Evolutionary conservation across 257 asterid genomes (phyloP).

Genomic region (Galeopsis tetrahit): DNA sequence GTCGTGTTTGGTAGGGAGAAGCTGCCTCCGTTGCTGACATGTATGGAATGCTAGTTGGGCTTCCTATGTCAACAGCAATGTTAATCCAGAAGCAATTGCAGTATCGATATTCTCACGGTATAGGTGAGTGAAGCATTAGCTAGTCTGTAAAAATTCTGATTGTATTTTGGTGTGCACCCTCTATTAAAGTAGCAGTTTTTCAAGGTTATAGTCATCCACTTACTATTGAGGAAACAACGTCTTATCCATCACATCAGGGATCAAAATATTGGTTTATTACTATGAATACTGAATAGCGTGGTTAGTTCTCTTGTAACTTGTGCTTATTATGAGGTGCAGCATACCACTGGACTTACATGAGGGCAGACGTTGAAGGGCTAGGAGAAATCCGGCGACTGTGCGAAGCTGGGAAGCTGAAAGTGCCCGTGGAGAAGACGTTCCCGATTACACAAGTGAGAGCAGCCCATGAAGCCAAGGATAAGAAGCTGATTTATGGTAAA

Average conservation of each 20-base stretch:
- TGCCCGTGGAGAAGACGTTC: conserved; percentile 77
- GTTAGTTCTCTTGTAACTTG: not conserved
- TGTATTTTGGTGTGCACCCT: not conserved
- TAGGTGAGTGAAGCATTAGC: conserved; percentile 50
- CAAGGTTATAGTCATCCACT: not conserved
- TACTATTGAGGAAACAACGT: not conserved
- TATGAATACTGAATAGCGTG: not conserved
- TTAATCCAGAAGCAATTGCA: conserved; percentile 77
- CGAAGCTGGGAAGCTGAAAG: conserved; percentile 69
- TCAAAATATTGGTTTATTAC: not conserved
- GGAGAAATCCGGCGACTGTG: conserved; percentile 73
- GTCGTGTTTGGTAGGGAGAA: conserved; percentile 72
- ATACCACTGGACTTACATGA: conserved; percentile 93
- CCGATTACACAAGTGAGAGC: conserved; percentile 13
- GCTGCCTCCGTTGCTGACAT: conserved; percentile 81
- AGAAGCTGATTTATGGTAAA: conserved; percentile 1
- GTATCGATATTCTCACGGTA: conserved; percentile 84
- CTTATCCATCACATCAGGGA: not conserved
- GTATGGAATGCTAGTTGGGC: conserved; percentile 80
- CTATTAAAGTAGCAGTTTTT: not conserved
- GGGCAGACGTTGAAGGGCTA: conserved; percentile 90
- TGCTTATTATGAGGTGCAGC: conserved; percentile 49
- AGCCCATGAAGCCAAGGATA: conserved; percentile 11
- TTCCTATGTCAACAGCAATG: conserved; percentile 70
- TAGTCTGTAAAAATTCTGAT: not conserved